Base-by-base conservation (phyloP, 805 yeast species). In the Wickerhamiella brachini region DNA sequence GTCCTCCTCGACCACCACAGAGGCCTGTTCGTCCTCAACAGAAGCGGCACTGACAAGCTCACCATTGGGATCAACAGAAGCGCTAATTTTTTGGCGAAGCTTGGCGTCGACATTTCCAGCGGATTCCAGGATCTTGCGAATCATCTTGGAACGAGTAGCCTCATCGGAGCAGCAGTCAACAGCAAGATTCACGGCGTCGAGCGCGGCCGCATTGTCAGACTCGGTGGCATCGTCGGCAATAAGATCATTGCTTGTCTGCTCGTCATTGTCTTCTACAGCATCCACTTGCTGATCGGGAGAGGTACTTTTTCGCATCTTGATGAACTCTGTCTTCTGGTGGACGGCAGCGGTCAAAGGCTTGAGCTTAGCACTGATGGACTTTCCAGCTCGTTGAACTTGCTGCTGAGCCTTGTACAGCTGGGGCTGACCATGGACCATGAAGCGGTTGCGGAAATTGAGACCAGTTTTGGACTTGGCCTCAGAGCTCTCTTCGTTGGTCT, bases 31-130 rank as follows among this genome's bases (percentile, higher is more conserved):
- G 18, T 17, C 18, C 22, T 44, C 51, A 38, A 49, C 39, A 37
- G 45, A 47, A 13, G 51, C 45, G 34, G 51, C 51, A 23, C 38
- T 24, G 8, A 49, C 48, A 18, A 49, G 31, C 39, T 49, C 51
- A 34, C 38, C 45, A 15, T 49, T 44, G 13, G 41, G 20, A 3
- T 37, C 41, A 5, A 37, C 13, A 15, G 20, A n/a, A 20, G 41
- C 41, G 20, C 20, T n/a, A 15, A 37, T 17, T 20, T 37, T 37
- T 13, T 37, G 18, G 20, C 41, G 41, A 15, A 37, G 41, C 9
- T 37, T 37, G 18, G 41, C 41, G 18, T 37, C 41, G 18, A 17
- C 41, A 15, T 15, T 17, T 3, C 20, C 20, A 7, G 41, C 41
- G 5, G 41, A 37, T 13, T 37, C 41, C 15, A 37, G 41, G 20